Conservation (phyloP, 768 basidiomycete species). For the Tricholoma hemisulphureum region DNA sequence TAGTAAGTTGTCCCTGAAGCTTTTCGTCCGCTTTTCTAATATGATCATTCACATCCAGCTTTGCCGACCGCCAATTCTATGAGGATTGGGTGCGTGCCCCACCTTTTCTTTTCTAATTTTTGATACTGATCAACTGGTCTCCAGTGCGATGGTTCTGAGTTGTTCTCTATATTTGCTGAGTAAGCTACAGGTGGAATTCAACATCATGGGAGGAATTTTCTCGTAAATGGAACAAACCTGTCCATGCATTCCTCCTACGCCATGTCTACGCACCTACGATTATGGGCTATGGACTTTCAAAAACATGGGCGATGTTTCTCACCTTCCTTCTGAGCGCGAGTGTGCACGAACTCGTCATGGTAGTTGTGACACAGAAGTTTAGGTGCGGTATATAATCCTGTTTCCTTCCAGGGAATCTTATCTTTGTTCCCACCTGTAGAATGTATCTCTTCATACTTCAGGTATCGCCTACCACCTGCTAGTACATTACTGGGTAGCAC, state of each 20-base stretch:
- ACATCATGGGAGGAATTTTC: constrained; percentile 97
- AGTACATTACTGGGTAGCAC: not conserved
- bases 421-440: constrained; percentile 38
- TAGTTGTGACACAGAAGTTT: constrained; percentile 89
- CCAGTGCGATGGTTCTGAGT: constrained; percentile 8
- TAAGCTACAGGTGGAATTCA: constrained; percentile 78
- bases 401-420: not conserved
- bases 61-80: constrained; percentile 97
- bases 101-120: not conserved
- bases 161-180: not conserved
- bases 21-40: not conserved
- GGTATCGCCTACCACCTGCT: constrained; percentile 27
- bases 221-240: constrained; percentile 98
- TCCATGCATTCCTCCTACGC: constrained; percentile 87
- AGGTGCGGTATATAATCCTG: constrained; percentile 44
- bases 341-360: constrained; percentile 96
- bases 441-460: constrained; percentile 84
- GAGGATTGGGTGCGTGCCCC: constrained; percentile 78
- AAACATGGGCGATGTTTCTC: constrained; percentile 80
- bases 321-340: constrained; percentile 91
- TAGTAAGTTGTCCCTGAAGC: constrained; percentile 48
- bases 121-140: constrained; percentile 1
- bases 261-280: constrained; percentile 95
- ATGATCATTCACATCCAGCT: constrained; percentile 44
- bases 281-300: constrained; percentile 69